These are phyloP conservation scores for Dactylonectria macrodidyma DNA, from an alignment of 2,329 filamentous ascomycete genomes.

Conservation along the genomic window DNA sequence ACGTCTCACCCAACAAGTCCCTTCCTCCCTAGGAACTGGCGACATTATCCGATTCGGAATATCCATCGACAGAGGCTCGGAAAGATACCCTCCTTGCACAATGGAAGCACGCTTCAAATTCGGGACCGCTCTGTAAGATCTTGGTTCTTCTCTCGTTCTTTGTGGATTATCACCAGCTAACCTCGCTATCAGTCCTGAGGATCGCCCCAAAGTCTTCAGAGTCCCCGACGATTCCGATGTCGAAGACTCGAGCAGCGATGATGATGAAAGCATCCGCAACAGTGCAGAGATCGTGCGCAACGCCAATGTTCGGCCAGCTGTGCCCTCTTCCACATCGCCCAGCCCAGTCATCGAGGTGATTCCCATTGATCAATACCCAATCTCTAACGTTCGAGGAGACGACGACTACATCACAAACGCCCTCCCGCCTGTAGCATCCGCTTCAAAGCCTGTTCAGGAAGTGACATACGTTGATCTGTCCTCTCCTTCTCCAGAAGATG, in stretches of 20 bases:
- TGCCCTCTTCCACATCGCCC: constrained; percentile 15
- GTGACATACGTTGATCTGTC: constrained; percentile 20
- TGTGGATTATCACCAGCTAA: constrained; percentile 31
- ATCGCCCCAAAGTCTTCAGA: constrained; percentile 53
- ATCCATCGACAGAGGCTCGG: constrained; percentile 52
- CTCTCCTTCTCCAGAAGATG: constrained; percentile 23
- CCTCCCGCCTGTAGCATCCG: neutral
- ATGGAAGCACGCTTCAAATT: constrained; percentile 53
- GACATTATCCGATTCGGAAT: constrained; percentile 56
- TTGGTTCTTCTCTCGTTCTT: neutral
- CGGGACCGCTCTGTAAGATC: constrained; percentile 45
- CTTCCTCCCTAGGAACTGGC: constrained; percentile 42
- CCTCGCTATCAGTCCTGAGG: constrained; percentile 40
- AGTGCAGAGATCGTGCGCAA: constrained; percentile 46
- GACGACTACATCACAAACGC: constrained; percentile 14
- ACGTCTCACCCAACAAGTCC: constrained; percentile 37
- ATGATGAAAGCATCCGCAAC: constrained; percentile 45
- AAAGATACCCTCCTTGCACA: constrained; percentile 56
- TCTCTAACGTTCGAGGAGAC: constrained; percentile 34
- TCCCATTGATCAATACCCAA: constrained; percentile 37
- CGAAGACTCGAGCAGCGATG: constrained; percentile 48
- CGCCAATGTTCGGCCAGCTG: constrained; percentile 49
- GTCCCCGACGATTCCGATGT: constrained; percentile 61
- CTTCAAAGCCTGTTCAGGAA: constrained; percentile 5
- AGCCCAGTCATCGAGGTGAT: constrained; percentile 43